Evolutionary conservation across 805 yeast genomes (phyloP), one percentile per base, ranked within the genome.

Genomic region (Ogataea glucozyma): DNA sequence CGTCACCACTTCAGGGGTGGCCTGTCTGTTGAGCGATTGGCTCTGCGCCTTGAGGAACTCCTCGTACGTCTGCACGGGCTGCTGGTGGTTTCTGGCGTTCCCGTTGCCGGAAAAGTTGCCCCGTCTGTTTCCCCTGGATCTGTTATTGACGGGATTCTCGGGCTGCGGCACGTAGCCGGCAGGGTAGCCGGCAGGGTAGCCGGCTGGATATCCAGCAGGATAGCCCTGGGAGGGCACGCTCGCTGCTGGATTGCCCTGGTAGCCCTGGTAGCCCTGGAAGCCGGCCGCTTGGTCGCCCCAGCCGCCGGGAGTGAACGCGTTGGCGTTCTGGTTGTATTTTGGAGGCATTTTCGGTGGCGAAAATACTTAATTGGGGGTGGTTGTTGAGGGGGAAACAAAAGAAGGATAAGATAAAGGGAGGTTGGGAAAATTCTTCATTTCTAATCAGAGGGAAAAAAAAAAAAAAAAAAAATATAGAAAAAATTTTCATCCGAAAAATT

Each of bases 1-100:
- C 2, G 46, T 35, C 16, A 35, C 43, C 30, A 39, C 34, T 12
- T 47, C 52, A 19, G 65, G 56, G 27, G 51, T 47, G 14, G 50
- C 36, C 33, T 42, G 43, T 31, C 31, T 27, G 31, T 51, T 50
- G 23, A 51, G 44, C 3, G 44, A 18, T 13, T 46, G 57, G 18
- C 70, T 66, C 59, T 75, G 78, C 56, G 66, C 65, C 61, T 71
- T 75, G 50, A 75, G 57, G 57, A 67, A 77, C 44, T 76, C 82
- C 44, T 78, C 81, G 53, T 74, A 75, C 11, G 80, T 72, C 53
- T 66, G 46, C n/a, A n/a, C n/a, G n/a, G n/a, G n/a, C 23, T 44
- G 45, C 17, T 40, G 43, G 27, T 43, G 43, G 26, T 43, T 48
- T 21, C 49, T 48, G 22, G 32, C 40, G 38, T 32, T 30, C n/a